A percentile compares a stretch with the other conserved stretches of the same genome.
Evolutionary conservation across 495 filamentous ascomycete genomes (phyloP).

Genomic region (Penicillium argentinense): DNA sequence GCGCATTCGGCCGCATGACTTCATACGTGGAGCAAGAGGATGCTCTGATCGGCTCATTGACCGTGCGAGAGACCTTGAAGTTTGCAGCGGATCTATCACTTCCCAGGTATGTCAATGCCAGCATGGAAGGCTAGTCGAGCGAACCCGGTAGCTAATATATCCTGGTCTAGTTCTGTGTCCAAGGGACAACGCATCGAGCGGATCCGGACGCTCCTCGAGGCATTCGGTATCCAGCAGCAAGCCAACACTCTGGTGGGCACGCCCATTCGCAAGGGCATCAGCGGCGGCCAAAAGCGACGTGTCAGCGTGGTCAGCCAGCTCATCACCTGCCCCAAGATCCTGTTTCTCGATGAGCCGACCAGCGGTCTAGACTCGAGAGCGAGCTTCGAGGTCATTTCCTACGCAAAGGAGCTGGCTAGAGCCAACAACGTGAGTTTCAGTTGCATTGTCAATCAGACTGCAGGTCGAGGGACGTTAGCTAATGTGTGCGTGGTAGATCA

Average conservation of each 20-base stretch:
- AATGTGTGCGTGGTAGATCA: conserved; percentile 44
- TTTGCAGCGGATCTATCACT: conserved; percentile 64
- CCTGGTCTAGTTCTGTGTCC: conserved; percentile 28
- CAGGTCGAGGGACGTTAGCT: neutral
- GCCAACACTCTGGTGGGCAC: conserved; percentile 71
- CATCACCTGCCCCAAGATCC: conserved; percentile 72
- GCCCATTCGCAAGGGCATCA: conserved; percentile 74
- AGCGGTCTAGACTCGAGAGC: conserved; percentile 73
- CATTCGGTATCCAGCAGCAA: conserved; percentile 65
- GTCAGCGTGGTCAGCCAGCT: conserved; percentile 77
- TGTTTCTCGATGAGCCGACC: conserved; percentile 83
- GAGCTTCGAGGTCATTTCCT: conserved; percentile 66
- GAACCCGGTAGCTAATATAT: neutral
- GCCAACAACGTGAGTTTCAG: conserved; percentile 57
- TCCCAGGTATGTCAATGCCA: conserved; percentile 40
- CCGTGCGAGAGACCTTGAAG: conserved; percentile 71
- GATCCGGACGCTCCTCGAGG: conserved; percentile 54
- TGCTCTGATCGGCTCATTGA: conserved; percentile 74
- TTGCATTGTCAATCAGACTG: neutral
- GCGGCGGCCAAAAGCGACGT: conserved; percentile 76
- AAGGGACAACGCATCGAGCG: conserved; percentile 52
- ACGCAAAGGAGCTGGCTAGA: conserved; percentile 60
- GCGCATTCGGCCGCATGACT: conserved; percentile 46
- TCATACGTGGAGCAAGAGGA: conserved; percentile 87
- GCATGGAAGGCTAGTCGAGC: neutral